A percentile compares a stretch with the other conserved stretches of the same genome.
Evolutionary conservation across 228 moss, liverwort and hornwort species (phyloP).

Genomic region (Sphagnum magellanicum): DNA sequence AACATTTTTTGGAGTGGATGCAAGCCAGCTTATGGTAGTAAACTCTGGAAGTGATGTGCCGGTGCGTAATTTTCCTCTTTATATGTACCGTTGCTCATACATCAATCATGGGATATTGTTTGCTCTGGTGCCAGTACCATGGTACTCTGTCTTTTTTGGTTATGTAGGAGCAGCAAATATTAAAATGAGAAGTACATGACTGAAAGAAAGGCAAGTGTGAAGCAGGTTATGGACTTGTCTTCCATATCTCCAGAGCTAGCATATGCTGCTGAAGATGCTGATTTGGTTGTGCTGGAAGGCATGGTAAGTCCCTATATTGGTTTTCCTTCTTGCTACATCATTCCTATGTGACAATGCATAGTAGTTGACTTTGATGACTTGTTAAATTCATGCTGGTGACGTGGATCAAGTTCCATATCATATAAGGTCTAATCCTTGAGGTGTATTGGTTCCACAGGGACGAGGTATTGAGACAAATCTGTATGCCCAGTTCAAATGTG

Average conservation of each 20-base stretch:
- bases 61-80: constrained; percentile 22
- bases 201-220: neutral
- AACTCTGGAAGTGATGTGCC: constrained; percentile 96
- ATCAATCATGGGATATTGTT: too few relatives aligned
- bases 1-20: constrained; percentile 65
- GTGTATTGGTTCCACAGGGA: constrained; percentile 31
- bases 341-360: too few relatives aligned
- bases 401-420: too few relatives aligned
- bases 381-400: too few relatives aligned
- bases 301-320: constrained; percentile 47
- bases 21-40: constrained; percentile 66
- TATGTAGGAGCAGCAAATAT: too few relatives aligned
- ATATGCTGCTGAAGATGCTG: constrained; percentile 80
- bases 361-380: too few relatives aligned
- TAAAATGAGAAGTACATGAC: too few relatives aligned
- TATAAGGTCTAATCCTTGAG: too few relatives aligned
- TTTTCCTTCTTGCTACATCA: too few relatives aligned
- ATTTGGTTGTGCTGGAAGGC: constrained; percentile 88
- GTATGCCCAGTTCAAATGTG: constrained; percentile 82
- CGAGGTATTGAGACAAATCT: constrained; percentile 93
- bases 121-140: too few relatives aligned
- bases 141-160: too few relatives aligned
- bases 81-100: too few relatives aligned
- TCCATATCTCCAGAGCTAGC: constrained; percentile 74
- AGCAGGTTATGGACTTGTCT: constrained; percentile 79